phyloP scores from a whole-genome alignment of 2,329 filamentous ascomycete genomes.

The Claviceps sp. region DNA sequence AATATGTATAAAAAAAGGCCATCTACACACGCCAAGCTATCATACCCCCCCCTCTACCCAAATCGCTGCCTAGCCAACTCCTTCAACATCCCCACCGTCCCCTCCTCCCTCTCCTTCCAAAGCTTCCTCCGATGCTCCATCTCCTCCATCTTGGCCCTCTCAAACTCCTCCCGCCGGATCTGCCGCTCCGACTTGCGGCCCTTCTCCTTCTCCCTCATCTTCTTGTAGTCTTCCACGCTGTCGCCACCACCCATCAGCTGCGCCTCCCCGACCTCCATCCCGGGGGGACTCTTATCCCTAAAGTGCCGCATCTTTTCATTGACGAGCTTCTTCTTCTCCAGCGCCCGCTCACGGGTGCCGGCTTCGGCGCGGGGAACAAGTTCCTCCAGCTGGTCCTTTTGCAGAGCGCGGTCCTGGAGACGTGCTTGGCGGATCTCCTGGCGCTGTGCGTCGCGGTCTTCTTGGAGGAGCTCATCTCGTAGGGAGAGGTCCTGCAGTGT shows the following conservation, averaged over 20 bases:
- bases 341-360: slow-evolving; percentile 65
- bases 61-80: slow-evolving; percentile 69
- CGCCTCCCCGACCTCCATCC: slow-evolving; percentile 40
- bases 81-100: slow-evolving; percentile 70
- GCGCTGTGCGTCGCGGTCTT: slow-evolving; percentile 37
- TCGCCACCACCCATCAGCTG: slow-evolving; percentile 67
- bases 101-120: slow-evolving; percentile 65
- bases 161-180: slow-evolving; percentile 65
- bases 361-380: slow-evolving; percentile 70
- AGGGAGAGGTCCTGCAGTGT: slow-evolving; percentile 60
- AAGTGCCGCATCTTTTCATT: slow-evolving; percentile 65
- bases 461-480: slow-evolving; percentile 33
- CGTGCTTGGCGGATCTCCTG: slow-evolving; percentile 47
- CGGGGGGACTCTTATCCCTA: slow-evolving; percentile 47
- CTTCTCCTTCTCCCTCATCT: slow-evolving; percentile 49
- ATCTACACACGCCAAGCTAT: no score
- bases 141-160: slow-evolving; percentile 63
- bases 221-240: slow-evolving; percentile 54
- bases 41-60: slow-evolving; percentile 30
- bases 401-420: slow-evolving; percentile 47
- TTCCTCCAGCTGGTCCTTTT: slow-evolving; percentile 67
- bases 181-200: slow-evolving; percentile 74
- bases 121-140: slow-evolving; percentile 61
- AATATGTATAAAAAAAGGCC: no score
- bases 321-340: slow-evolving; percentile 71